phyloP scores from a whole-genome alignment of 73 alveolate genomes.

The Paramecium tetraurelia region DNA sequence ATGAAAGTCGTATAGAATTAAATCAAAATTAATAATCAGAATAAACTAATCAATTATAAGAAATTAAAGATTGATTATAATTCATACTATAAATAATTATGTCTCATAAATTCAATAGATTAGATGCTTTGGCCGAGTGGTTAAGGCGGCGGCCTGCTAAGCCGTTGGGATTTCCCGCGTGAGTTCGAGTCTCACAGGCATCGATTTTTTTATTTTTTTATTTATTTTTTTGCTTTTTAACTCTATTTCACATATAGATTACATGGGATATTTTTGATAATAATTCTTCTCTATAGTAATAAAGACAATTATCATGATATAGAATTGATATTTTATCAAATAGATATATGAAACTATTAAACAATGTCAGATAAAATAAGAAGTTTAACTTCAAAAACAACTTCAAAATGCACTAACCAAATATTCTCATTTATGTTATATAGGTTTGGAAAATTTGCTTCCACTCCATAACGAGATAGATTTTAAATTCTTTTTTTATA shows the following conservation, averaged over 20 bases:
- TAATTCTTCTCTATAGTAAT: too few relatives aligned
- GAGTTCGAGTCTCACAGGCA: constrained; percentile 94
- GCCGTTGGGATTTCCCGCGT: constrained; percentile 96
- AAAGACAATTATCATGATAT: too few relatives aligned
- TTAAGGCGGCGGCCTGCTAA: constrained; percentile 97
- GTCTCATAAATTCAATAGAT: not conserved
- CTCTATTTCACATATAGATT: not conserved
- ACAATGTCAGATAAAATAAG: too few relatives aligned
- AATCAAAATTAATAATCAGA: not conserved
- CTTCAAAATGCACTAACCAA: too few relatives aligned
- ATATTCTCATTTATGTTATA: too few relatives aligned
- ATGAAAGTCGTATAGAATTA: not conserved
- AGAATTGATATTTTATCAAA: too few relatives aligned
- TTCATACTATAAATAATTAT: not conserved
- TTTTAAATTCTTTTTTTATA: too few relatives aligned
- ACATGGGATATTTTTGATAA: too few relatives aligned
- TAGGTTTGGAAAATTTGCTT: too few relatives aligned
- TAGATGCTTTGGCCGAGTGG: constrained; percentile 95
- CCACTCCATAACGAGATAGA: too few relatives aligned
- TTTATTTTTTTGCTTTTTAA: not conserved
- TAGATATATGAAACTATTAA: too few relatives aligned
- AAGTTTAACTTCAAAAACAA: too few relatives aligned
- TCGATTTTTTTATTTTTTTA: constrained; percentile 68
- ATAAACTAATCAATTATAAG: not conserved
- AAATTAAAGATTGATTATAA: not conserved